phyloP scores from a whole-genome alignment of 2,329 filamentous ascomycete species.

The Fusarium floridanum region DNA sequence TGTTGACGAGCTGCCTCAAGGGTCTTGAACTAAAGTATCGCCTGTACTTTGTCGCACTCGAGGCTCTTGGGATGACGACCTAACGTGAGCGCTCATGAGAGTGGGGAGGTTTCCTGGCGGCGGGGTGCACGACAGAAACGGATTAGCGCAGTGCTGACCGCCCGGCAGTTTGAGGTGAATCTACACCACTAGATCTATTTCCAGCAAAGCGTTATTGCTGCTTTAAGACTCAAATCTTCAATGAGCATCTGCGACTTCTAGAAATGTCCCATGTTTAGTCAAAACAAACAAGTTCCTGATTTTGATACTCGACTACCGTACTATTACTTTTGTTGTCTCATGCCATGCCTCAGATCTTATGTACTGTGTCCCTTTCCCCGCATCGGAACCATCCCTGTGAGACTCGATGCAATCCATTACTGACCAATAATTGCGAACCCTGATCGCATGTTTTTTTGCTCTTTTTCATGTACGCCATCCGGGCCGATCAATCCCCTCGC shows the following conservation, averaged over 20 bases:
- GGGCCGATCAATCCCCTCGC: constrained; percentile 11
- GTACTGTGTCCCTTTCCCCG: background rate
- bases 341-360: background rate
- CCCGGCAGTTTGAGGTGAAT: constrained; percentile 52
- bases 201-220: background rate
- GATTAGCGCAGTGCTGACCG: constrained; percentile 50
- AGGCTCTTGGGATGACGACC: constrained; percentile 26
- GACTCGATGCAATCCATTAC: constrained; percentile 8
- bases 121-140: constrained; percentile 44
- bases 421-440: constrained; percentile 15
- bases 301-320: background rate
- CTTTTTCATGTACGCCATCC: background rate
- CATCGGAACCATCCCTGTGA: constrained; percentile 10
- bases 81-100: constrained; percentile 37
- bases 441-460: background rate
- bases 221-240: background rate
- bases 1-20: constrained; percentile 46
- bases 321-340: background rate
- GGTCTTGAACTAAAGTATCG: constrained; percentile 12
- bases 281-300: background rate
- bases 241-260: background rate
- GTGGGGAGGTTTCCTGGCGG: constrained; percentile 45
- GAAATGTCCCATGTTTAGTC: background rate
- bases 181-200: background rate
- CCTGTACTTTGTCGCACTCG: constrained; percentile 12